Evolutionary conservation across 495 filamentous ascomycete species (phyloP), one percentile per base, ranked within the genome.

Genomic region (Chaetomidium leptoderma): DNA sequence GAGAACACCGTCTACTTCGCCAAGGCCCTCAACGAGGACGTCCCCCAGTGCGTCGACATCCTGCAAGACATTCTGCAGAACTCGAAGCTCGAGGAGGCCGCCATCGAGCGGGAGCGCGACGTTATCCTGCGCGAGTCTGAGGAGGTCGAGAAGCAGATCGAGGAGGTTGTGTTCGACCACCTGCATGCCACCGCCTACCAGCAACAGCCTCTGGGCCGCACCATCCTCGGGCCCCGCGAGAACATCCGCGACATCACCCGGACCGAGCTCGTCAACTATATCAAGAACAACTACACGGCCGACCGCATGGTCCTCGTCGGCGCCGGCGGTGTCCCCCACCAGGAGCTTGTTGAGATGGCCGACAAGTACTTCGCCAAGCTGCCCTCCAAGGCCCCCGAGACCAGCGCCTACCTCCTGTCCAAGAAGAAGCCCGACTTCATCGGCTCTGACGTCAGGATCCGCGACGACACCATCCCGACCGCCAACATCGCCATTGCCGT

Each of bases 1-100:
- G 93, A 98, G 79, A 96, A 96, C 82, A 98, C 93, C 63, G 93
- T 97, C 70, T 98, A 99, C 83, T 99, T 97, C 75, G 93, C 95
- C 76, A 96, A 97, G 78, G 86, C 95, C 60, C 95, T 99, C 79
- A 99, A 97, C 80, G 82, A 85, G 74, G 93, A 99, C 74, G 90
- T 97, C 55, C 91, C 92, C 65, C 88, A 89, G 71, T 86, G 88
- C 67, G 93, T 99, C 73, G 88, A 97, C 73, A 97, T 99, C 73
- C 90, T 99, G 54, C 86, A 95, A 76, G 93, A 99, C 72, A 99
- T 99, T 72, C 87, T 99, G 35, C 93, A 97, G 75, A 91, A 97
- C 84, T 97, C 93, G 55, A 96, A 93, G 80, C 89, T 99, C 58
- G 93, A 99, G 75, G 75, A 84, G 61, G 72, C 78, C 62, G 92